phyloP scores from a whole-genome alignment of 2,329 filamentous ascomycete species.

The Incumbomyces delicatus region DNA sequence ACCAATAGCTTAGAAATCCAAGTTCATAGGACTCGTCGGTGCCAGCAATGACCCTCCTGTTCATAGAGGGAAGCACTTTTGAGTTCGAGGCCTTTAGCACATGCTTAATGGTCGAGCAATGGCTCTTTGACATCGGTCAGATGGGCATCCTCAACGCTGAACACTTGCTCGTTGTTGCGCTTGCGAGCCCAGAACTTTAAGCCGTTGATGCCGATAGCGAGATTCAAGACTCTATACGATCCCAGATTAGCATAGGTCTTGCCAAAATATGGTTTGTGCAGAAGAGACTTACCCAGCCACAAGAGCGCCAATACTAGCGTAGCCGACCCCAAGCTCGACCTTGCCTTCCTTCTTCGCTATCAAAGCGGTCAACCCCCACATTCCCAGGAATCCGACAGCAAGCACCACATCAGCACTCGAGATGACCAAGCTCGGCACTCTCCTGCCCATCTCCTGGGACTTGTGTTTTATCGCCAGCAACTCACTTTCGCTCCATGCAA shows the following conservation, averaged over 20 bases:
- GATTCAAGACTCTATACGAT: conserved; percentile 1
- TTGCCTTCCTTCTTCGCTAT: conserved; percentile 4
- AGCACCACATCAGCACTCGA: conserved; percentile 1
- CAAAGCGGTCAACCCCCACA: conserved; percentile 3
- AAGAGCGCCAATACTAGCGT: conserved; percentile 6
- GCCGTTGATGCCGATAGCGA: conserved; percentile 4
- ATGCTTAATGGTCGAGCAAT: not conserved
- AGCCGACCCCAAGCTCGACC: conserved; percentile 5
- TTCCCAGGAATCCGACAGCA: not conserved
- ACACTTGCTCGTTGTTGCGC: not conserved
- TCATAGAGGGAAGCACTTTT: not conserved
- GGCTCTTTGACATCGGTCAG: conserved; percentile 5
- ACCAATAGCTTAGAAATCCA: too few species aligned
- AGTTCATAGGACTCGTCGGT: too few species aligned
- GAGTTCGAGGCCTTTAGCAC: not conserved
- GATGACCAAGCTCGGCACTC: conserved; percentile 5
- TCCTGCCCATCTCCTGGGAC: conserved; percentile 6
- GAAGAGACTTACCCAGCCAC: conserved; percentile 6
- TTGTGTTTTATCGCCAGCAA: conserved; percentile 1
- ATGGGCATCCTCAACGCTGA: conserved; percentile 1
- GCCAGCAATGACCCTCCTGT: too few species aligned
- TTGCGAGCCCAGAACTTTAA: conserved; percentile 7
- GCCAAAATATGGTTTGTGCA: not conserved
- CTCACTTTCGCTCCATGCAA: conserved; percentile 2
- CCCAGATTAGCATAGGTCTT: not conserved